Percentiles rank a stretch among this genome's conserved stretches.
These are phyloP conservation scores for Rhizoctonia solani DNA, from an alignment of 1,284 basidiomycete species.

Conservation along the genomic window DNA sequence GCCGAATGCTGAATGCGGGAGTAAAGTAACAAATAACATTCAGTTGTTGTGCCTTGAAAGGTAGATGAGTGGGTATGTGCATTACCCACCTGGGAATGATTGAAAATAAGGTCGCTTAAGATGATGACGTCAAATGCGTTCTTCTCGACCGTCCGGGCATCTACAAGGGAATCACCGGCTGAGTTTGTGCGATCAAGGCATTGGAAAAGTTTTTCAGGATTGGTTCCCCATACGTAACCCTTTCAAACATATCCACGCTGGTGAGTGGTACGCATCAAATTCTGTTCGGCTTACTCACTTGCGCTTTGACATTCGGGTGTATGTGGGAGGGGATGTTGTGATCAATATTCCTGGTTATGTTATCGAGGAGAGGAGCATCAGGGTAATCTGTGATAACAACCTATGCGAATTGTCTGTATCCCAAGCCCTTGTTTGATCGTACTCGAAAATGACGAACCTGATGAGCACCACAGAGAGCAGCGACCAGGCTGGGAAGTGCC, in stretches of 20 bases:
- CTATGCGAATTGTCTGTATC: conserved; percentile 45
- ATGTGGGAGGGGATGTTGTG: conserved; percentile 55
- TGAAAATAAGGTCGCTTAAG: conserved; percentile 91
- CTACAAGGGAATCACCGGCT: neutral
- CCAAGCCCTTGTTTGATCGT: neutral
- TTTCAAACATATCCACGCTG: conserved; percentile 43
- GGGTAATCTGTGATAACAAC: conserved; percentile 93
- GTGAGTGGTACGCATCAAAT: neutral
- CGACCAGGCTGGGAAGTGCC: conserved; percentile 80
- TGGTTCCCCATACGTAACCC: conserved; percentile 92
- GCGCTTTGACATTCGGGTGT: conserved; percentile 50
- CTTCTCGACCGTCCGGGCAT: neutral
- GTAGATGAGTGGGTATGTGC: neutral
- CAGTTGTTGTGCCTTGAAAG: neutral
- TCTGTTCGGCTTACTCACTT: conserved; percentile 50
- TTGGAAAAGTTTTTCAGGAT: conserved; percentile 59
- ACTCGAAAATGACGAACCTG: conserved; percentile 40
- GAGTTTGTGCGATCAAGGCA: conserved; percentile 41
- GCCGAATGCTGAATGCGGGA: conserved; percentile 69
- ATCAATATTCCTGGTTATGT: conserved; percentile 72
- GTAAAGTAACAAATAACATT: neutral
- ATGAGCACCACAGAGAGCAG: conserved; percentile 67
- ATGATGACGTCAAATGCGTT: conserved; percentile 77
- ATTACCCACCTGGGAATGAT: conserved; percentile 70
- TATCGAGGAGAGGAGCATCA: conserved; percentile 76